phyloP scores from a whole-genome alignment of 208 protist species.

The Acanthamoeba divionensis region DNA sequence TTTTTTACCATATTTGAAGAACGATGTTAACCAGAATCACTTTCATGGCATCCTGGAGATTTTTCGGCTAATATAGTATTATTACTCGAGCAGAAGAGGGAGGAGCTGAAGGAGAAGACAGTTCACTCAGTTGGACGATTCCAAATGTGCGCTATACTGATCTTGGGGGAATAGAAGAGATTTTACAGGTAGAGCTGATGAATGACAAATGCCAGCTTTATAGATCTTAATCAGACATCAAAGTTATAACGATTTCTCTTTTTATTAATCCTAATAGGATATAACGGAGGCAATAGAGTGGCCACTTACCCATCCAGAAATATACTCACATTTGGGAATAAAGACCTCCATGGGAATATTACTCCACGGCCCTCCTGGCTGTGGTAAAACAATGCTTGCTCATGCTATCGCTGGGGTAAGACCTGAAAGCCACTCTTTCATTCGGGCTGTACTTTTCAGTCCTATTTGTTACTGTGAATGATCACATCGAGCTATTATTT shows the following conservation, averaged over 20 bases:
- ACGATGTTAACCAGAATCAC: no score
- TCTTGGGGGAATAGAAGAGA: slow-evolving; percentile 18
- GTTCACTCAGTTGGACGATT: not conserved
- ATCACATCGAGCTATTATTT: not conserved
- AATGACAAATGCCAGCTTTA: no score
- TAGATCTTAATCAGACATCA: no score
- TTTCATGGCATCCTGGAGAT: not conserved
- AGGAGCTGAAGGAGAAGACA: not conserved
- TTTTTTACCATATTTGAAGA: no score
- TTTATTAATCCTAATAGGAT: no score
- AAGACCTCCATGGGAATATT: slow-evolving; percentile 18
- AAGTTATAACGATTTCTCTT: no score
- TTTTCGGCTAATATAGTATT: not conserved
- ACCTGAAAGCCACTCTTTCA: not conserved
- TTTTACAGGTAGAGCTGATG: no score
- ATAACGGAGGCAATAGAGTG: slow-evolving; percentile 38
- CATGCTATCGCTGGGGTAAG: slow-evolving; percentile 31
- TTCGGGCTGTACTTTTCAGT: no score
- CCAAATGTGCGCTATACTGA: not conserved
- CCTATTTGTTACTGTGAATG: no score
- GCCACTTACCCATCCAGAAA: slow-evolving; percentile 17
- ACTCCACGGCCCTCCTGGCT: slow-evolving; percentile 30
- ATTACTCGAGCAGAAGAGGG: not conserved
- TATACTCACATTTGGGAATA: slow-evolving; percentile 30
- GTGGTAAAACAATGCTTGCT: slow-evolving; percentile 38